Percentiles rank a stretch among this genome's conserved stretches.
Evolutionary conservation across 768 basidiomycete genomes (phyloP).

Genomic region (Trametes cinnabarina): DNA sequence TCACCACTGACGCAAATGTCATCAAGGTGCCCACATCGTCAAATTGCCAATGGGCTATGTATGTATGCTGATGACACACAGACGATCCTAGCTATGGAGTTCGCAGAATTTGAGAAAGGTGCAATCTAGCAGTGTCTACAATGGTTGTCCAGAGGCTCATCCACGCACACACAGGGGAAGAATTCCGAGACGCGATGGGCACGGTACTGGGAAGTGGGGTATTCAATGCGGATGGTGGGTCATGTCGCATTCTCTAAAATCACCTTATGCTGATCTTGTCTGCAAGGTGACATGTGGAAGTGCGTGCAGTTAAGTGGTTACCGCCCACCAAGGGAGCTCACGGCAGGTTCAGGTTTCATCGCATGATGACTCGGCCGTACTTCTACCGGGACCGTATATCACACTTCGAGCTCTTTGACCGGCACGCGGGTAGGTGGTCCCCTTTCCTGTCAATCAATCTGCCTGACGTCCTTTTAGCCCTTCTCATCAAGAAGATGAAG

Average conservation of each 20-base stretch:
- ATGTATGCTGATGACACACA: conserved; percentile 11
- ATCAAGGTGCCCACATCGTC: neutral
- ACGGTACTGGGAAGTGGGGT: conserved; percentile 51
- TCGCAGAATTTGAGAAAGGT: conserved; percentile 46
- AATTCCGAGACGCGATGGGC: conserved; percentile 32
- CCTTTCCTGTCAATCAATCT: no score
- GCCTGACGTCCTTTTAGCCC: neutral
- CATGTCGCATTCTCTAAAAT: neutral
- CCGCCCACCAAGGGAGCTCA: neutral
- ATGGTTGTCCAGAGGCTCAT: neutral
- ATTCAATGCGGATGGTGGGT: conserved; percentile 52
- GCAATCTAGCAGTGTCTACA: neutral
- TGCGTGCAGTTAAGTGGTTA: conserved; percentile 1
- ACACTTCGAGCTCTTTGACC: conserved; percentile 36
- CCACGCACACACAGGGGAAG: conserved; percentile 27
- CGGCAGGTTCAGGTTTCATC: conserved; percentile 27
- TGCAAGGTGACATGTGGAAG: conserved; percentile 33
- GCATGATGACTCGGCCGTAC: conserved; percentile 38
- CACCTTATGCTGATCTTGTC: neutral
- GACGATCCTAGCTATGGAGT: conserved; percentile 44
- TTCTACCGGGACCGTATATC: conserved; percentile 36
- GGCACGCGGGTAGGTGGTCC: conserved; percentile 32
- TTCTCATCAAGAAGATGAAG: neutral
- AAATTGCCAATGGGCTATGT: neutral
- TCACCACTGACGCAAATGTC: neutral